Conservation (phyloP, 2,329 filamentous ascomycete genomes). For the Fonsecaea nubica region DNA sequence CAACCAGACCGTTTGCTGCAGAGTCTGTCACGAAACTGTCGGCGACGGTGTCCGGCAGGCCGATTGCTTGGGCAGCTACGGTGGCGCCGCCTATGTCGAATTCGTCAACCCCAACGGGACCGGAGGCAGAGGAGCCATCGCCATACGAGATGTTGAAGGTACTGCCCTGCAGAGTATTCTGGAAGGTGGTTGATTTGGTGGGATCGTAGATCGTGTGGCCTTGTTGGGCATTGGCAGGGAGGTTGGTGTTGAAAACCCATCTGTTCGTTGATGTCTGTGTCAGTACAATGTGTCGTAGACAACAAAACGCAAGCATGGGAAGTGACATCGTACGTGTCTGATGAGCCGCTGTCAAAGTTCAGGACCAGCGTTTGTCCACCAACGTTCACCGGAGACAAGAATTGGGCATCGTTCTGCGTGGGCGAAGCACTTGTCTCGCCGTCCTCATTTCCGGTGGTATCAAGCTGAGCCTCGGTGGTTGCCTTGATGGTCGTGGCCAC, state of each 20-base stretch:
- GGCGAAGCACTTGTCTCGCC: slow-evolving; percentile 70
- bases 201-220: slow-evolving; percentile 65
- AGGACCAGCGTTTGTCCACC: slow-evolving; percentile 72
- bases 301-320: not conserved
- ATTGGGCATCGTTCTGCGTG: slow-evolving; percentile 70
- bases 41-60: slow-evolving; percentile 67
- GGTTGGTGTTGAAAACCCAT: slow-evolving; percentile 72
- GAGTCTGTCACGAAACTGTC: slow-evolving; percentile 64
- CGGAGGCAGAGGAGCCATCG: slow-evolving; percentile 68
- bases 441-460: slow-evolving; percentile 44
- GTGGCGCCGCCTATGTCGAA: slow-evolving; percentile 71
- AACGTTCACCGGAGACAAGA: slow-evolving; percentile 72
- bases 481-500: slow-evolving; percentile 40
- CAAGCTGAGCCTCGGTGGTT: slow-evolving; percentile 40
- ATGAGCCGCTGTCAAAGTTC: slow-evolving; percentile 78
- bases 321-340: slow-evolving; percentile 64
- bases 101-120: slow-evolving; percentile 69
- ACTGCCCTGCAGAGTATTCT: slow-evolving; percentile 53
- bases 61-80: slow-evolving; percentile 68
- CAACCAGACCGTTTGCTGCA: slow-evolving; percentile 72
- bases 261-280: slow-evolving; percentile 44
- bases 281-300: slow-evolving; percentile 6
- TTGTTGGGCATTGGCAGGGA: slow-evolving; percentile 53
- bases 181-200: slow-evolving; percentile 59
- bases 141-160: slow-evolving; percentile 72